Evolutionary conservation across 345 rosid genomes (phyloP).

Genomic region (Acer negundo): DNA sequence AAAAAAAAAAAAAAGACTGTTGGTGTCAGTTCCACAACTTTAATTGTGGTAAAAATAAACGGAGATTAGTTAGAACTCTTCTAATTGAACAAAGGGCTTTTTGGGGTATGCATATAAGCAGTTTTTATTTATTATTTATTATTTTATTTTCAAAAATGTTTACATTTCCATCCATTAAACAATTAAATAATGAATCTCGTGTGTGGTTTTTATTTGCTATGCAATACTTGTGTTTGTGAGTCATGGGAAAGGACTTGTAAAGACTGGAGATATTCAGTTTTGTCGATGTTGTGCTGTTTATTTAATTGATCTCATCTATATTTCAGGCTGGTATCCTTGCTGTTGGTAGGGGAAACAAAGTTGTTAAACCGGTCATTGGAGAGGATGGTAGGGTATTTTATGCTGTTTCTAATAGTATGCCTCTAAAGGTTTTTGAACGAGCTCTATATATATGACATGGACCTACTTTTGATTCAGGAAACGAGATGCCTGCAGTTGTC

Average conservation of each 20-base stretch:
- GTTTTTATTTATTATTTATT: not conserved
- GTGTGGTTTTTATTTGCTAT: not conserved
- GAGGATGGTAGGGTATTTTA: slow-evolving; percentile 58
- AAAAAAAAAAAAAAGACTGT: not conserved
- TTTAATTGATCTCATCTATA: not conserved
- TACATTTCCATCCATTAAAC: not conserved
- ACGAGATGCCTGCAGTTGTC: slow-evolving; percentile 65
- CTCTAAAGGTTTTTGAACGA: not conserved
- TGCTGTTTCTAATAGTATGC: not conserved
- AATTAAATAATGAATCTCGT: not conserved
- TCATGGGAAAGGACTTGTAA: not conserved
- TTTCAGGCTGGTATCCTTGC: slow-evolving; percentile 95
- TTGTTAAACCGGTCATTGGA: slow-evolving; percentile 71
- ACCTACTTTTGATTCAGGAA: slow-evolving; percentile 48
- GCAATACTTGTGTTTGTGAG: not conserved
- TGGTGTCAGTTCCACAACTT: not conserved
- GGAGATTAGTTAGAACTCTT: not conserved
- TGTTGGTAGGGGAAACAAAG: slow-evolving; percentile 89
- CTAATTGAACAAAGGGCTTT: slow-evolving; percentile 2
- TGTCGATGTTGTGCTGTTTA: not conserved
- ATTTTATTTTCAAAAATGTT: not conserved
- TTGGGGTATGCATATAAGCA: not conserved
- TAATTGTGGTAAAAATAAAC: not conserved
- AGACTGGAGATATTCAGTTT: not conserved
- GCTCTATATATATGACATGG: slow-evolving; percentile 9